Evolutionary conservation across 352 stramenopile genomes (phyloP).

Genomic region (Phytophthora litchii): DNA sequence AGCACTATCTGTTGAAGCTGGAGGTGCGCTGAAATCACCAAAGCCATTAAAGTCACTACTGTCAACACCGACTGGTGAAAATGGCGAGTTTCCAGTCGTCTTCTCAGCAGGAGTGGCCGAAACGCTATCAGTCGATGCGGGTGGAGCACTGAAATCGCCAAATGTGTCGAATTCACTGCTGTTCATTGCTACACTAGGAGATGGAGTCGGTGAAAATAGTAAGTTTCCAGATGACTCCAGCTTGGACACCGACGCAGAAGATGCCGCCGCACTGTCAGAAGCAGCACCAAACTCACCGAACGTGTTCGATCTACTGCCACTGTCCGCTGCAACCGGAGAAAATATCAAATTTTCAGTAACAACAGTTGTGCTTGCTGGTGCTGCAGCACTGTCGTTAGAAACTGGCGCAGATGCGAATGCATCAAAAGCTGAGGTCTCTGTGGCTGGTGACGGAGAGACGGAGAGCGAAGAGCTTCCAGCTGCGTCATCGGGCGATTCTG

Average conservation of each 20-base stretch:
- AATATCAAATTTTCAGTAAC: constrained; percentile 30
- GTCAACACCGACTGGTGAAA: constrained; percentile 21
- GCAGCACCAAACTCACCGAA: constrained; percentile 26
- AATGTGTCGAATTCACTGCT: constrained; percentile 21
- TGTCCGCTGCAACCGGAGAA: constrained; percentile 23
- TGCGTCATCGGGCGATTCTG: constrained; percentile 1
- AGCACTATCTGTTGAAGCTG: constrained; percentile 6
- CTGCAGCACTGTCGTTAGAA: constrained; percentile 7
- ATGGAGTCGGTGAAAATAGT: constrained; percentile 25
- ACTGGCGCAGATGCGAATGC: constrained; percentile 22
- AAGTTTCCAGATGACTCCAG: constrained; percentile 15
- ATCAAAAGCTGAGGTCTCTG: constrained; percentile 28
- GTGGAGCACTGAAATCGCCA: constrained; percentile 20
- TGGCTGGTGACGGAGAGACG: constrained; percentile 3
- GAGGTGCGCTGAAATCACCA: constrained; percentile 33
- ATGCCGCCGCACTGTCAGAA: constrained; percentile 6
- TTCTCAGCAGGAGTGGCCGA: constrained; percentile 6
- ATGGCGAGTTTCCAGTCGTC: constrained; percentile 26
- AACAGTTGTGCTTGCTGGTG: constrained; percentile 4
- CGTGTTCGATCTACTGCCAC: constrained; percentile 7
- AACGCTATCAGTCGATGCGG: constrained; percentile 7
- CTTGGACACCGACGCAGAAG: constrained; percentile 11
- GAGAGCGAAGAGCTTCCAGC: constrained; percentile 25
- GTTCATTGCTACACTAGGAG: constrained; percentile 8
- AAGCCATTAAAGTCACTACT: constrained; percentile 29